Base-by-base conservation (phyloP, 768 basidiomycete species). In the Cystobasidiopsis lactophilus region DNA sequence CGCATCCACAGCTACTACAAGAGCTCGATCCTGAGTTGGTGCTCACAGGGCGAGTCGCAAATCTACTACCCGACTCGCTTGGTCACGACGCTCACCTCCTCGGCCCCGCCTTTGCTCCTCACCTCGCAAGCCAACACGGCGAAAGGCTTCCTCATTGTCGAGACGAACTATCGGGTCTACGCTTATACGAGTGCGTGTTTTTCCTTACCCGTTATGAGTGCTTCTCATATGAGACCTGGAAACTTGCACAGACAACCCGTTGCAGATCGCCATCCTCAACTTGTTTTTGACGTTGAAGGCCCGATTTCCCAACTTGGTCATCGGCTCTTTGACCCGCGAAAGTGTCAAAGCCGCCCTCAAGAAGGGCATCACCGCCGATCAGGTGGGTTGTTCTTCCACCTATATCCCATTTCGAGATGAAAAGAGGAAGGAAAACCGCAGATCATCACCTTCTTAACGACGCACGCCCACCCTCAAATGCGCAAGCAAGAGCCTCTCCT, bases 391-490 rank as follows among this genome's bases (percentile, higher is more conserved):
- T 52, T 51, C 51, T 31, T 60, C 45, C 54, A 29, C 57, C 49
- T 40, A 27, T 61, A 54, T 21, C 5, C 59, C 50, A 55, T 56
- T 55, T 56, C 62, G 43, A 2, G n/a, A 47, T 14, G 31, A 21
- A n/a, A n/a, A n/a, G n/a, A n/a, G n/a, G n/a, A n/a, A n/a, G n/a
- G n/a, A 14, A 9, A 4, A 4, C 3, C 33, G 33, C 62, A 96
- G 86, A 93, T 96, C 65, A 89, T 98, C 65, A 81, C 80, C 65
- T 96, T 96, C 67, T 74, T 98, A 39, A 76, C 79, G 24, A 80
- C 82, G 41, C 88, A 96, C 68, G 93, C 91, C 1, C 93, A 96
- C 66, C 84, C 88, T 26, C 91, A 95, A 68, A 96, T 98, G 93
- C 77, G 82, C 65, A 85, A 80, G 67, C 85, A 88, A 84, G 85